phyloP scores from a whole-genome alignment of 306 rosid species.

The Lathyrus tuberosus region DNA sequence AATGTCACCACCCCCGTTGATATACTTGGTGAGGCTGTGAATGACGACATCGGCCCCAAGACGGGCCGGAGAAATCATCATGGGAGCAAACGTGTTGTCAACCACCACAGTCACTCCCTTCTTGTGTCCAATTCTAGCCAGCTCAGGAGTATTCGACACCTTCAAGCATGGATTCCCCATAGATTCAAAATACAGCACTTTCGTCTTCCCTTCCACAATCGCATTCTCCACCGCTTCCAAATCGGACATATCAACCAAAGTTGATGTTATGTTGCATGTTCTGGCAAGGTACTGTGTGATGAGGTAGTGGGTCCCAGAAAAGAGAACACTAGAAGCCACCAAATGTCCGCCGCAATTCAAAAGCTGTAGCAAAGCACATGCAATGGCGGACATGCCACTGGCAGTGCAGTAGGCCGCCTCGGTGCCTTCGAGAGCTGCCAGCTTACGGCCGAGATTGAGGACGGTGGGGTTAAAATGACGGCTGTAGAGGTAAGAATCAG shows the following conservation, averaged over 20 bases:
- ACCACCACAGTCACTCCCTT: too few relatives aligned
- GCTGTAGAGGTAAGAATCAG: constrained; percentile 70
- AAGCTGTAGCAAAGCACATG: constrained; percentile 64
- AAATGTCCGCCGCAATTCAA: constrained; percentile 66
- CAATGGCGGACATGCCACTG: constrained; percentile 57
- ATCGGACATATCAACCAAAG: constrained; percentile 67
- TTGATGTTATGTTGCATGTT: constrained; percentile 57
- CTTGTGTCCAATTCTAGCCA: too few relatives aligned
- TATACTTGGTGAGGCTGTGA: constrained; percentile 43
- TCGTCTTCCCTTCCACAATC: too few relatives aligned
- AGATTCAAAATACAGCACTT: too few relatives aligned
- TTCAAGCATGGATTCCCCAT: too few relatives aligned
- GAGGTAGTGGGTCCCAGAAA: constrained; percentile 90
- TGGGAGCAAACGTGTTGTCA: too few relatives aligned
- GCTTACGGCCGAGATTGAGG: not conserved
- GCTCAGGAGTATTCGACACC: too few relatives aligned
- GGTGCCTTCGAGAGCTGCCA: too few relatives aligned
- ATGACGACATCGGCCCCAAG: too few relatives aligned
- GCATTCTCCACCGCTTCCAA: constrained; percentile 15
- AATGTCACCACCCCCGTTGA: constrained; percentile 89
- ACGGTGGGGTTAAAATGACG: constrained; percentile 63
- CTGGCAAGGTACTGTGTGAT: constrained; percentile 63
- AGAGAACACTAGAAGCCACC: constrained; percentile 62
- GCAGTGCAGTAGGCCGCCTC: too few relatives aligned
- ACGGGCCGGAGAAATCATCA: too few relatives aligned